phyloP scores from a whole-genome alignment of 768 basidiomycete genomes.

The Daedaleopsis nitida region DNA sequence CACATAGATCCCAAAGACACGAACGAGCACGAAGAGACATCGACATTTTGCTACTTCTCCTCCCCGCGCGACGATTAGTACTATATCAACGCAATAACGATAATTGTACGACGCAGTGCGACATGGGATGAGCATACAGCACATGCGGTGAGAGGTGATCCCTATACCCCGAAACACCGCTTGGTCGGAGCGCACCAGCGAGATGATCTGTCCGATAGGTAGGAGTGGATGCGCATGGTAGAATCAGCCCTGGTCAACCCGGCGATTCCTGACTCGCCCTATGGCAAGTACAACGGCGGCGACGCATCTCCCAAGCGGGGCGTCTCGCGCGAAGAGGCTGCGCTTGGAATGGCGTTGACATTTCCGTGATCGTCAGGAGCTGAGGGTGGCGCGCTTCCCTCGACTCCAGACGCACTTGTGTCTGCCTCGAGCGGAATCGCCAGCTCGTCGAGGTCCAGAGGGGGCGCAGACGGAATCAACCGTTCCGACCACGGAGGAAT shows the following conservation, averaged over 20 bases:
- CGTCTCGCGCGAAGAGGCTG: background rate
- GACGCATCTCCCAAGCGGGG: background rate
- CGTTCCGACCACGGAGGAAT: background rate
- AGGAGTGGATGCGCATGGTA: background rate
- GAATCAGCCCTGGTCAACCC: background rate
- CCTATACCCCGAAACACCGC: background rate
- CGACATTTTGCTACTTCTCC: background rate
- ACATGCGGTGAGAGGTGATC: background rate
- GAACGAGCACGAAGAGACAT: too few relatives aligned
- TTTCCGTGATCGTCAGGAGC: conserved; percentile 7
- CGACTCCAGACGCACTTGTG: background rate
- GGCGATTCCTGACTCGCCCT: background rate
- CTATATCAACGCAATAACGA: background rate
- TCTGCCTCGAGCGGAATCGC: background rate
- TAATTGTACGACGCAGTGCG: background rate
- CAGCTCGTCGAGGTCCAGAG: background rate
- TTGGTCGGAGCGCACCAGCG: too few relatives aligned
- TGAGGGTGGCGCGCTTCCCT: conserved; percentile 3
- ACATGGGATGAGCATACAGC: background rate
- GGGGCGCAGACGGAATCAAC: conserved; percentile 12
- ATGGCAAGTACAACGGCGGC: conserved; percentile 19
- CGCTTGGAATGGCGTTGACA: background rate
- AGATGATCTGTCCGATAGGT: too few relatives aligned
- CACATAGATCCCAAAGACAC: background rate
- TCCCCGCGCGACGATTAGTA: background rate